Conservation (phyloP, 1,284 basidiomycete genomes). For the Fomitiporia mediterranea region DNA sequence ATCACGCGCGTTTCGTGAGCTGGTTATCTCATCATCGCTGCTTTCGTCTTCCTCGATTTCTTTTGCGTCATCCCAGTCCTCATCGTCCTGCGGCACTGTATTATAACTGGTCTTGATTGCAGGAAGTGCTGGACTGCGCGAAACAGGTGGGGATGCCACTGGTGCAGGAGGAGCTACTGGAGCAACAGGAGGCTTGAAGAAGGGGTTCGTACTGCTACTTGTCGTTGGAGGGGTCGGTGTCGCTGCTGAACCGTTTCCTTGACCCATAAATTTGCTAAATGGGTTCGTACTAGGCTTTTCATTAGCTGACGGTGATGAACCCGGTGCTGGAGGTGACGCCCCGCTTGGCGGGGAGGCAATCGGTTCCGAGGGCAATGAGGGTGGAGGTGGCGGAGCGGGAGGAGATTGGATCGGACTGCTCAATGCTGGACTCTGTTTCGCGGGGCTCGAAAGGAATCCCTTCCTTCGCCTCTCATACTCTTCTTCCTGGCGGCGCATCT, state of each 20-base stretch:
- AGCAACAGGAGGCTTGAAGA: constrained; percentile 39
- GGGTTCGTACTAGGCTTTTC: constrained; percentile 57
- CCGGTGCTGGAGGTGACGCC: constrained; percentile 28
- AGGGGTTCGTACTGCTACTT: constrained; percentile 51
- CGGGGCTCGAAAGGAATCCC: constrained; percentile 40
- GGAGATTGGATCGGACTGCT: constrained; percentile 30
- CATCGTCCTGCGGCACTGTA: constrained; percentile 54
- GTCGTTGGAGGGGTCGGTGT: constrained; percentile 26
- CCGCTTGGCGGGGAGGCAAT: constrained; percentile 32
- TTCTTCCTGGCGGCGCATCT: constrained; percentile 58
- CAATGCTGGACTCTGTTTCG: constrained; percentile 36
- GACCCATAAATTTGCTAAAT: constrained; percentile 61
- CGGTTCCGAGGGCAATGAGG: constrained; percentile 30
- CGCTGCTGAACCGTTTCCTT: constrained; percentile 33
- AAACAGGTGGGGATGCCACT: constrained; percentile 24
- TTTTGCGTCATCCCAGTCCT: constrained; percentile 81
- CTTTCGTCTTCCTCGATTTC: constrained; percentile 72
- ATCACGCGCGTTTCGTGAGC: constrained; percentile 58
- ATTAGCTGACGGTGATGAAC: constrained; percentile 28
- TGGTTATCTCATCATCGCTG: constrained; percentile 75
- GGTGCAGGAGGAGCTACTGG: constrained; percentile 25
- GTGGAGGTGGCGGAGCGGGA: constrained; percentile 25
- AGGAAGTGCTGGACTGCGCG: constrained; percentile 43
- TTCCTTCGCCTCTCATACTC: constrained; percentile 36
- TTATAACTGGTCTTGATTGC: constrained; percentile 53